Conservation (phyloP, 2,329 filamentous ascomycete genomes). For the Exophiala spinifera region DNA sequence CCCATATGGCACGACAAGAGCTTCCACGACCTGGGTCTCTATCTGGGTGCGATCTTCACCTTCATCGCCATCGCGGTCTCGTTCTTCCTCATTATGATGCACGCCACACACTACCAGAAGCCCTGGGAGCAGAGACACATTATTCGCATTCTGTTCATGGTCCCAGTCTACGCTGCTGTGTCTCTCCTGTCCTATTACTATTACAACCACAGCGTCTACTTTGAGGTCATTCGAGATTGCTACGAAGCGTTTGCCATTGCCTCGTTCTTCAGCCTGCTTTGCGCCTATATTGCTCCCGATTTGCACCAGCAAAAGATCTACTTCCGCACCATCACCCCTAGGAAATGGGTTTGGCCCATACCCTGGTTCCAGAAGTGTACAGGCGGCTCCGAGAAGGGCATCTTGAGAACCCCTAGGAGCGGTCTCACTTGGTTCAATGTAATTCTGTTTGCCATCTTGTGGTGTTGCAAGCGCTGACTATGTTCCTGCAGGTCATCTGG, state of each 20-base stretch:
- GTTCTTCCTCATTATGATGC: conserved; percentile 53
- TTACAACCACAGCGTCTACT: conserved; percentile 78
- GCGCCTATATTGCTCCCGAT: conserved; percentile 73
- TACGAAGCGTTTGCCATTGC: conserved; percentile 88
- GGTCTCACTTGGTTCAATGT: conserved; percentile 88
- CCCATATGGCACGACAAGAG: conserved; percentile 54
- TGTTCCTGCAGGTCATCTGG: conserved; percentile 62
- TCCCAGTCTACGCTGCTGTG: conserved; percentile 74
- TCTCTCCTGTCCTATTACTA: conserved; percentile 70
- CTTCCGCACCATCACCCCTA: conserved; percentile 66
- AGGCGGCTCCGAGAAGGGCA: conserved; percentile 64
- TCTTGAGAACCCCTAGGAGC: conserved; percentile 71
- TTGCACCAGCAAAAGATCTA: conserved; percentile 79
- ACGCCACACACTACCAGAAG: conserved; percentile 59
- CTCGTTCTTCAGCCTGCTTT: conserved; percentile 80
- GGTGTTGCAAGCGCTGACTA: background rate
- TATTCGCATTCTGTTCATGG: conserved; percentile 84
- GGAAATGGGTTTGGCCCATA: conserved; percentile 73
- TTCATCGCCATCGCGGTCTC: conserved; percentile 51
- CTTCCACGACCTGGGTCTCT: conserved; percentile 57
- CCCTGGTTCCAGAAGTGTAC: conserved; percentile 68
- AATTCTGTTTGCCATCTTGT: too few species aligned
- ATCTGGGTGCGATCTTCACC: conserved; percentile 53
- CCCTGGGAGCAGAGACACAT: conserved; percentile 65
- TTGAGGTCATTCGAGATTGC: conserved; percentile 74